A percentile compares a stretch with the other conserved stretches of the same genome.
Evolutionary conservation across 768 basidiomycete genomes (phyloP).

Genomic region (Rhizopogon vinicolor): DNA sequence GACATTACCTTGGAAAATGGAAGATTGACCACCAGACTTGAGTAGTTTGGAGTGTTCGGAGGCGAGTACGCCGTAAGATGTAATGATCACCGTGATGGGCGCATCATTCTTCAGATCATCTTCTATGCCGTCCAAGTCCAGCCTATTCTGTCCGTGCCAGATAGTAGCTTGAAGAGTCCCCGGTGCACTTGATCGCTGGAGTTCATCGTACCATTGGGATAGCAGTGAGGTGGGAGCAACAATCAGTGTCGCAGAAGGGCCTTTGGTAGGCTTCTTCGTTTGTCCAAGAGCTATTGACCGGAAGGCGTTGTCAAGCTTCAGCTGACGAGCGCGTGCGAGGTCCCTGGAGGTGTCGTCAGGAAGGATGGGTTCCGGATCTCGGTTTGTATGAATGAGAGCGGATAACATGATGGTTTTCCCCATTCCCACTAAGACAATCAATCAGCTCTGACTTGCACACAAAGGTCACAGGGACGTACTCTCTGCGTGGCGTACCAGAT

Average conservation of each 20-base stretch:
- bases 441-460: constrained; percentile 2
- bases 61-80: constrained; percentile 88
- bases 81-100: constrained; percentile 78
- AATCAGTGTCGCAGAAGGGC: constrained; percentile 71
- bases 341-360: constrained; percentile 21
- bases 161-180: constrained; percentile 63
- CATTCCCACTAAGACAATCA: constrained; percentile 71
- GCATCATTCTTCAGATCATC: constrained; percentile 45
- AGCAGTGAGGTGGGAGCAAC: constrained; percentile 91
- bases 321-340: constrained; percentile 45
- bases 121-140: constrained; percentile 62
- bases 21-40: constrained; percentile 45
- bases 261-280: constrained; percentile 17
- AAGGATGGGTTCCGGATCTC: constrained; percentile 38
- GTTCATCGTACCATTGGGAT: constrained; percentile 90
- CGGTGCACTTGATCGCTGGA: constrained; percentile 76
- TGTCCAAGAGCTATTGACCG: constrained; percentile 36
- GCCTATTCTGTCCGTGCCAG: constrained; percentile 87
- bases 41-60: constrained; percentile 79
- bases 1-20: constrained; percentile 66
- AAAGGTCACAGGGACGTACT: constrained; percentile 33
- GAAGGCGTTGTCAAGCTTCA: constrained; percentile 63
- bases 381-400: constrained; percentile 80
- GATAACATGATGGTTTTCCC: constrained; percentile 95
- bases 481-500: constrained; percentile 31